Base-by-base conservation (phyloP, 169 alveolate genomes). In the Blepharisma undulans region DNA sequence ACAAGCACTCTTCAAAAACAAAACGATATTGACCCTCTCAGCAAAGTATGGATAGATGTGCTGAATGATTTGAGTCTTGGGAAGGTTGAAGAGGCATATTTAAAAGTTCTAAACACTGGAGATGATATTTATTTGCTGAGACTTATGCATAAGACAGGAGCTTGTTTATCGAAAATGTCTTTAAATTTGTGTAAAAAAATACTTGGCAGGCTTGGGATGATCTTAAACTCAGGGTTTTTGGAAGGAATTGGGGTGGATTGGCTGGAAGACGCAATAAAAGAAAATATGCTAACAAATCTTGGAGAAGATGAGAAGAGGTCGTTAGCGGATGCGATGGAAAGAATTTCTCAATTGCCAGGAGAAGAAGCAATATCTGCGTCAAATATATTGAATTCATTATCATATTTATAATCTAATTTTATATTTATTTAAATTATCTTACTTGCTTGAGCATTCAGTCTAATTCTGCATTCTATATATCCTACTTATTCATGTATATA, bases 41-140 rank as follows among this genome's bases (percentile, higher is more conserved):
- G 78, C 34, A 22, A 36, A n/a, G 77, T 33, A 22, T 82, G 89
- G 78, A 30, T 82, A 0, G 77, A 60, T 25, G 91, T 72, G 2
- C 84, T 86, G 48, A 30, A 86, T n/a, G 27, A 19, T 25, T 4
- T 86, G 1, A 60, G 72, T 72, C 27, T 61, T 21, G 84, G 84
- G 7, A 72, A 86, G 29, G 8, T 86, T 86, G 84, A 86, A 60
- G 66, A 33, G 22, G 89, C 89, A 18, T 86, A 86, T 72, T 5
- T 10, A 18, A 12, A 25, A 0, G 29, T 86, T 27, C n/a, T 86
- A 21, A n/a, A n/a, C 59, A 72, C 91, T 6, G 71, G 30, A n/a
- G 91, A 86, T 12, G 91, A 86, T 36, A 25, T 86, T 72, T 86
- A 86, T 48, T 32, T 86, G 16, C 14, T 86, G 25, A 8, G 91